These are phyloP conservation scores for Bathelium albidoporum DNA, from an alignment of 495 filamentous ascomycete species.

Conservation along the genomic window DNA sequence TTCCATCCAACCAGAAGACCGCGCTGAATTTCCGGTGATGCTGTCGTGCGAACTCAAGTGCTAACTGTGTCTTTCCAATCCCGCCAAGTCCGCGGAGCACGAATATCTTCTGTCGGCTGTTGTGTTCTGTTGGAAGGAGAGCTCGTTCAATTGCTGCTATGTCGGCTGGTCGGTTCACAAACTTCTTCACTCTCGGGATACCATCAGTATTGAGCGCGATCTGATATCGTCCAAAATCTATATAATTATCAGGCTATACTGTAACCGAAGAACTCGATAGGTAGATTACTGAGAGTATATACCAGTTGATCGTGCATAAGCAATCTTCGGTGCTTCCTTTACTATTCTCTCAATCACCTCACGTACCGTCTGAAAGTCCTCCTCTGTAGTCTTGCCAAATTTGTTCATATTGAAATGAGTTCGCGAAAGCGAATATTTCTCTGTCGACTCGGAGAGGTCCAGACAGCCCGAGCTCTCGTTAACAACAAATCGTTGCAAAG, in stretches of 20 bases:
- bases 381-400: conserved; percentile 17
- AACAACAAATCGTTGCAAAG: conserved; percentile 12
- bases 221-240: conserved; percentile 2
- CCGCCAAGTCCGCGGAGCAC: background rate
- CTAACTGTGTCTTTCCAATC: background rate
- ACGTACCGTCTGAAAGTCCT: conserved; percentile 17
- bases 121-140: background rate
- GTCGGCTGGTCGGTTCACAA: background rate
- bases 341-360: conserved; percentile 13
- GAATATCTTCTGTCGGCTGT: background rate
- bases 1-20: background rate
- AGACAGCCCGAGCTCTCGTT: conserved; percentile 13
- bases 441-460: background rate
- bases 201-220: background rate
- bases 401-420: conserved; percentile 19
- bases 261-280: background rate
- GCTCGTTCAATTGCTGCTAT: background rate
- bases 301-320: background rate
- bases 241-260: background rate
- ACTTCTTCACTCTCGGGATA: background rate
- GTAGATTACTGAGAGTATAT: background rate
- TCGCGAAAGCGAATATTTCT: conserved; percentile 16
- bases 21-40: background rate
- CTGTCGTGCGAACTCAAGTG: background rate
- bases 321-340: conserved; percentile 4